Conservation (phyloP, 805 yeast genomes). For the Starmerella riodocensis region DNA sequence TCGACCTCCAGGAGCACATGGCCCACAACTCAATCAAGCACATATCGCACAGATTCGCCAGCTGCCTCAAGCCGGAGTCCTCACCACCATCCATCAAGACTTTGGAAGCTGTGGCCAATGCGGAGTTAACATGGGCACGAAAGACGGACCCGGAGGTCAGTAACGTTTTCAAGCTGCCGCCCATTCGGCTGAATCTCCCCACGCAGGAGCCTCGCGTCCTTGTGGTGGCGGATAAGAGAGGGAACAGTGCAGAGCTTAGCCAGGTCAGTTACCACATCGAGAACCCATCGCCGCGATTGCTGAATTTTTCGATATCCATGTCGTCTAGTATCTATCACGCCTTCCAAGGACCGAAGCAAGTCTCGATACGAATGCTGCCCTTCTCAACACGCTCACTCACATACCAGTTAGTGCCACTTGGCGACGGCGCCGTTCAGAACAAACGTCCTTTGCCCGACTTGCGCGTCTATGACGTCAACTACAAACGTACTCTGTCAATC, state of each 20-base stretch:
- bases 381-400: conserved; percentile 34
- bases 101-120: conserved; percentile 23
- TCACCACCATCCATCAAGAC: conserved; percentile 7
- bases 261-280: conserved; percentile 40
- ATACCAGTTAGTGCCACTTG: conserved; percentile 24
- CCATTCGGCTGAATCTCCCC: conserved; percentile 19
- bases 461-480: conserved; percentile 54
- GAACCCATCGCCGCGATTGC: conserved; percentile 59
- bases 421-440: conserved; percentile 19
- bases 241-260: conserved; percentile 27
- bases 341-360: conserved; percentile 29
- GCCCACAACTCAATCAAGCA: conserved; percentile 9
- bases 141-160: conserved; percentile 10
- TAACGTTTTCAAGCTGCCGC: conserved; percentile 17
- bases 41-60: conserved; percentile 8
- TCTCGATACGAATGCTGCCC: conserved; percentile 43
- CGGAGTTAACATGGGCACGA: conserved; percentile 27
- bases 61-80: conserved; percentile 1
- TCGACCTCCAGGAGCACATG: conserved; percentile 3
- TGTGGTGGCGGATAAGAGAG: conserved; percentile 17
- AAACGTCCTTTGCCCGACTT: conserved; percentile 41
- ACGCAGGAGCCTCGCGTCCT: conserved; percentile 23
- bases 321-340: conserved; percentile 30
- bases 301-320: conserved; percentile 45
- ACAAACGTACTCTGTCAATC: conserved; percentile 47